These are phyloP conservation scores for Chalciporus chontae DNA, from an alignment of 768 basidiomycete genomes.

Conservation along the genomic window DNA sequence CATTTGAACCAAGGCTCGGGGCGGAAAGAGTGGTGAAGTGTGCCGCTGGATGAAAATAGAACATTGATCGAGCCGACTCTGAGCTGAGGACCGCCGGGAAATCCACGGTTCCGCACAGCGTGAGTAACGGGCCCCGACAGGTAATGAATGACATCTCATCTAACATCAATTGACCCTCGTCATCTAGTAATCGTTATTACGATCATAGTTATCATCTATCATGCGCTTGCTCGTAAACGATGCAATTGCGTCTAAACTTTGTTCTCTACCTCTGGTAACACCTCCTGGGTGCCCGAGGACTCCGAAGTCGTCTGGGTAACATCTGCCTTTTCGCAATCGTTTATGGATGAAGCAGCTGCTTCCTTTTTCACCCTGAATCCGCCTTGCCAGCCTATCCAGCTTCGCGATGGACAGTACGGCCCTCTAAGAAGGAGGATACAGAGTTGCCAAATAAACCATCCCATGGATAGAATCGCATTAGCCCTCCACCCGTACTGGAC, in stretches of 20 bases:
- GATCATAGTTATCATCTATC: too few relatives aligned
- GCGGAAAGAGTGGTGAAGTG: too few relatives aligned
- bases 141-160: too few relatives aligned
- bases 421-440: conserved; percentile 59
- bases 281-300: not conserved
- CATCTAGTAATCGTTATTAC: too few relatives aligned
- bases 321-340: conserved; percentile 5
- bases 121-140: too few relatives aligned
- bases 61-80: too few relatives aligned
- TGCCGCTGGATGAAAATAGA: too few relatives aligned
- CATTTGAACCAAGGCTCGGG: too few relatives aligned
- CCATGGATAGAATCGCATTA: conserved; percentile 54
- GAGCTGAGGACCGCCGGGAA: too few relatives aligned
- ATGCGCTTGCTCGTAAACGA: too few relatives aligned
- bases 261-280: not conserved
- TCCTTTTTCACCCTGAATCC: not conserved
- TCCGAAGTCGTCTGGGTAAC: not conserved
- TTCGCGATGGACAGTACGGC: conserved; percentile 41
- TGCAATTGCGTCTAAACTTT: not conserved
- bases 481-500: conserved; percentile 63
- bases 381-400: conserved; percentile 51
- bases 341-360: not conserved
- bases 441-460: conserved; percentile 52
- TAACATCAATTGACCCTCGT: too few relatives aligned
- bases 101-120: too few relatives aligned